These are phyloP conservation scores for Kockovaella imperatae DNA, from an alignment of 768 basidiomycete species.

Conservation along the genomic window DNA sequence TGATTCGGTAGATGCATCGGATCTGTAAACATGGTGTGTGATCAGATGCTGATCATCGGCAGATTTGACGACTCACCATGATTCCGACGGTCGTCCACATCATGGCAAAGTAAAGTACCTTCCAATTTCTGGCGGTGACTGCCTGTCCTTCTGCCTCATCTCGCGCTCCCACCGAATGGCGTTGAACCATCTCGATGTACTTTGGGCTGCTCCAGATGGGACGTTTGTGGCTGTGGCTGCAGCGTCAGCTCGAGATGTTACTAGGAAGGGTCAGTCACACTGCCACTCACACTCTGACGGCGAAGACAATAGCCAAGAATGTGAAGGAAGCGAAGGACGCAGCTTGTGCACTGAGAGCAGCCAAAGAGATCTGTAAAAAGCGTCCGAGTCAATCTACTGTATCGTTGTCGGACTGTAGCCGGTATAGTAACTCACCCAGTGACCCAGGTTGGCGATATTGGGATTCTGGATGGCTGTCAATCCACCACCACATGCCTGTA, in stretches of 20 bases:
- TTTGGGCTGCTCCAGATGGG: no score
- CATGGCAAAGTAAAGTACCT: constrained; percentile 51
- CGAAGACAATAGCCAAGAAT: constrained; percentile 50
- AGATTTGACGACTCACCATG: constrained; percentile 49
- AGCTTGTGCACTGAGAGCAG: constrained; percentile 55
- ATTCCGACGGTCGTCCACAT: constrained; percentile 57
- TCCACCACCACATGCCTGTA: constrained; percentile 50
- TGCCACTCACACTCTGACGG: constrained; percentile 48
- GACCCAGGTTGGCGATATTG: constrained; percentile 3
- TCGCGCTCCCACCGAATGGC: no score
- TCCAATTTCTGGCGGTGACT: no score
- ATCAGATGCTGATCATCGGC: not conserved
- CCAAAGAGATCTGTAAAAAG: constrained; percentile 49
- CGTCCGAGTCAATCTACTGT: constrained; percentile 1
- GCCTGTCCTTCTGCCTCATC: no score
- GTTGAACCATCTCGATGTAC: no score
- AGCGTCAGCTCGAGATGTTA: no score
- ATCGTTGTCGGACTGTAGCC: not conserved
- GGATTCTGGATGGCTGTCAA: constrained; percentile 15
- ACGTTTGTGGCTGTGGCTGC: no score
- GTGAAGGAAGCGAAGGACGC: constrained; percentile 51
- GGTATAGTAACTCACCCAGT: constrained; percentile 3
- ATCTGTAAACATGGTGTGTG: constrained; percentile 38
- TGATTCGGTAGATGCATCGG: constrained; percentile 57
- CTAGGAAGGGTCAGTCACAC: no score